Evolutionary conservation across 495 filamentous ascomycete genomes (phyloP).

Genomic region (Talaromyces stipitatus): DNA sequence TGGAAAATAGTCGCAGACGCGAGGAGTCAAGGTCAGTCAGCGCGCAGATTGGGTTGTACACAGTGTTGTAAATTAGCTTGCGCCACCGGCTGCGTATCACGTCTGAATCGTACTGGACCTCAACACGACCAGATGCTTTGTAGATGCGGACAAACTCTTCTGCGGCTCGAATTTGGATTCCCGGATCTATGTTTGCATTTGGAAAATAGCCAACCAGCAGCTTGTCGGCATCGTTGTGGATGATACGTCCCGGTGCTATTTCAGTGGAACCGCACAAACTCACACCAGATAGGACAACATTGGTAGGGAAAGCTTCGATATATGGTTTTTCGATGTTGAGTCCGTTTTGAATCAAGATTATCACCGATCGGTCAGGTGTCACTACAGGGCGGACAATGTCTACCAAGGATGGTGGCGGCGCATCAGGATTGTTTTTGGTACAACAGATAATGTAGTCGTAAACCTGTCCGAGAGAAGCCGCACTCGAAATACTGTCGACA

Average conservation of each 20-base stretch:
- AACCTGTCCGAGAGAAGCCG: no score
- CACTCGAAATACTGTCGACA: no score
- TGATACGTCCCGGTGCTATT: constrained; percentile 31
- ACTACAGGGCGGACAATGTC: constrained; percentile 46
- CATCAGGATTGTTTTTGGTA: neutral
- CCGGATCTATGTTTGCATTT: constrained; percentile 17
- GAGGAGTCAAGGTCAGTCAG: constrained; percentile 42
- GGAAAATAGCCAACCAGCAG: constrained; percentile 38
- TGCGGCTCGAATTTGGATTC: constrained; percentile 16
- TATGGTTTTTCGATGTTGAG: constrained; percentile 55
- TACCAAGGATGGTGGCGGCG: neutral
- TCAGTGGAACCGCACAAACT: constrained; percentile 44
- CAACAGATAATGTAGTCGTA: no score
- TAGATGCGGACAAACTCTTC: constrained; percentile 34
- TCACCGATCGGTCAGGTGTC: constrained; percentile 36
- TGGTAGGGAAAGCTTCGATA: constrained; percentile 39
- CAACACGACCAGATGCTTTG: constrained; percentile 18
- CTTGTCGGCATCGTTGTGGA: constrained; percentile 32
- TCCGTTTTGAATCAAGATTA: constrained; percentile 56
- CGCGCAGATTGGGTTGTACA: constrained; percentile 36
- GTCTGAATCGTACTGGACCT: constrained; percentile 20
- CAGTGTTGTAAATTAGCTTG: constrained; percentile 45
- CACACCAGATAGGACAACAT: constrained; percentile 45
- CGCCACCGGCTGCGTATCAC: constrained; percentile 36
- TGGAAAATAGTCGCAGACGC: constrained; percentile 26